Evolutionary conservation across 768 basidiomycete species (phyloP).

Genomic region (Lyophyllum semitale): DNA sequence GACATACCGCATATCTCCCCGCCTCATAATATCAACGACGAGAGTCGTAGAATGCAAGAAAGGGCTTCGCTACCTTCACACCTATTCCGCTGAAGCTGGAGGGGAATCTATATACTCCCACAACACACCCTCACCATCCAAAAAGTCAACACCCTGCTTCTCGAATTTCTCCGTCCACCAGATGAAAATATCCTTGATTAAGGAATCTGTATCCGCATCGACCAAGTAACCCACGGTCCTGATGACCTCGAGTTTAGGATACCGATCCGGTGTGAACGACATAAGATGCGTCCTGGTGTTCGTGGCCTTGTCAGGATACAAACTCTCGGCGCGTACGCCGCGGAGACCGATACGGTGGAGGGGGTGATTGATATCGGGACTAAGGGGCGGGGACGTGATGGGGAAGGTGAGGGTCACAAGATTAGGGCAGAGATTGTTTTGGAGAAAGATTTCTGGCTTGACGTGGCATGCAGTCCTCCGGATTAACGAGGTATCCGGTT

Average conservation of each 20-base stretch:
- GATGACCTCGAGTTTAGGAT: conserved; percentile 47
- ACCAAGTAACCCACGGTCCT: conserved; percentile 50
- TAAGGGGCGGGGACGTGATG: conserved; percentile 32
- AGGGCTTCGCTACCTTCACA: neutral
- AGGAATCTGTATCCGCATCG: conserved; percentile 42
- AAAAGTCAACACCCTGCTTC: conserved; percentile 47
- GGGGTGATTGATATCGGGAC: conserved; percentile 29
- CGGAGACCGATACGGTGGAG: conserved; percentile 51
- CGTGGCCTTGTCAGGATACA: conserved; percentile 45
- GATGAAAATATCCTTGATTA: conserved; percentile 51
- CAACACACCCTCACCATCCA: conserved; percentile 56
- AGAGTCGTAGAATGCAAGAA: too few species aligned
- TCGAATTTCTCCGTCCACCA: conserved; percentile 58
- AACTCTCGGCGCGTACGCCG: conserved; percentile 39
- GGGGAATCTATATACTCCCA: conserved; percentile 44
- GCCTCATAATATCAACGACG: too few species aligned
- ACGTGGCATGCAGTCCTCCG: conserved; percentile 31
- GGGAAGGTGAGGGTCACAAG: conserved; percentile 46
- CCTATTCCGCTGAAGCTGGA: neutral
- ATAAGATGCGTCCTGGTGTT: conserved; percentile 40
- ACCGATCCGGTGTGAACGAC: conserved; percentile 41
- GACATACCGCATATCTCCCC: too few species aligned
- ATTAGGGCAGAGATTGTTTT: conserved; percentile 42
- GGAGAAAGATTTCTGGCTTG: conserved; percentile 45
- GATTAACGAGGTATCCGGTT: conserved; percentile 26